phyloP scores from a whole-genome alignment of 179 eudicot species.

The Patellifolia procumbens region DNA sequence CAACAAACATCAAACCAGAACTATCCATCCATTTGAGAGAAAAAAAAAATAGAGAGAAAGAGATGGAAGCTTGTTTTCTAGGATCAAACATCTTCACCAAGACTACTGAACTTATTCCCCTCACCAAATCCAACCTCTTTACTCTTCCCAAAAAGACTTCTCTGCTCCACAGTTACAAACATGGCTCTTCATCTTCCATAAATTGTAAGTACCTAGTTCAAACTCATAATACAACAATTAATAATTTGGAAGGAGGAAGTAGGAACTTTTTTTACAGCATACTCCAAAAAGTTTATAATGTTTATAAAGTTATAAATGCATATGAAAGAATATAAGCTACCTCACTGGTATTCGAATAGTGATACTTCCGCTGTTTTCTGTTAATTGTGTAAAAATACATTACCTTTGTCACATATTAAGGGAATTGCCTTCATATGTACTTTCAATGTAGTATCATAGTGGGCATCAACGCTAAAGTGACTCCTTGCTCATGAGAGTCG shows the following conservation, averaged over 20 bases:
- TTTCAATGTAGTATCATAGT: no score
- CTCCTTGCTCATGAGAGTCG: no score
- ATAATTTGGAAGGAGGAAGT: no score
- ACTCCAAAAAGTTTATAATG: not conserved
- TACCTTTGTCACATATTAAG: no score
- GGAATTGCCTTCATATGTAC: no score
- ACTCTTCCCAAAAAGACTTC: conserved; percentile 5
- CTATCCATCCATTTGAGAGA: no score
- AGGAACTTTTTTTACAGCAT: not conserved
- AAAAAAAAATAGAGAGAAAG: not conserved
- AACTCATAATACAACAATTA: no score
- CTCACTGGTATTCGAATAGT: not conserved
- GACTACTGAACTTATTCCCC: conserved; percentile 38
- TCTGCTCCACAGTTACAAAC: conserved; percentile 23
- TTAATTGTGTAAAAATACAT: no score
- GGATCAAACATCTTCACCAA: conserved; percentile 57
- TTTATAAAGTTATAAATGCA: not conserved
- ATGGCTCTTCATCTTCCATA: conserved; percentile 33
- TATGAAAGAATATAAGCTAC: not conserved
- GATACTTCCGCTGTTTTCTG: no score
- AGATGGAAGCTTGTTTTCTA: conserved; percentile 74
- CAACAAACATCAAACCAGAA: conserved; percentile 7
- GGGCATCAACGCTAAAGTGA: no score
- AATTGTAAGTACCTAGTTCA: conserved; percentile 44
- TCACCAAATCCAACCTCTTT: conserved; percentile 34